Conservation (phyloP, 805 yeast genomes). For the Candida endomychidarum region DNA sequence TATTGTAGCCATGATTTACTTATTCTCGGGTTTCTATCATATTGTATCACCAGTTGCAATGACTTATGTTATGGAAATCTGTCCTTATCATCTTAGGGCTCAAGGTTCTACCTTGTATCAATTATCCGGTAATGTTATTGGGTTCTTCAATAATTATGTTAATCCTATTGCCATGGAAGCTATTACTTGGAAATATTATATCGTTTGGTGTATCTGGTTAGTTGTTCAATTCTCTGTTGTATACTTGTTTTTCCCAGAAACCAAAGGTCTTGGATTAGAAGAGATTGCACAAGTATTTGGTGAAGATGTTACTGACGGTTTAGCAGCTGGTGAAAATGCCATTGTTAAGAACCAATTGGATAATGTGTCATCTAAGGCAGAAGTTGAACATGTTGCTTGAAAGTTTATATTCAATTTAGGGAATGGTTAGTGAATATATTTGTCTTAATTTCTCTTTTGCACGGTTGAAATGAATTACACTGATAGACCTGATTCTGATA, state of each 20-base stretch:
- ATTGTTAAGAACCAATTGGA: conserved; percentile 32
- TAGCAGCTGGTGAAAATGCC: conserved; percentile 11
- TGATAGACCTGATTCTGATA: no score
- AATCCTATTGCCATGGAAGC: conserved; percentile 41
- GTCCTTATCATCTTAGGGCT: conserved; percentile 38
- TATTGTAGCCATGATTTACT: conserved; percentile 25
- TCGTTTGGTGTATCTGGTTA: conserved; percentile 34
- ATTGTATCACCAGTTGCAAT: conserved; percentile 45
- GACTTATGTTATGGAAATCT: conserved; percentile 44
- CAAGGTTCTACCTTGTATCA: conserved; percentile 30
- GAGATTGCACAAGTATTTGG: conserved; percentile 44
- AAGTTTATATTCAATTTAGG: background rate
- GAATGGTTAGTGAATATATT: background rate
- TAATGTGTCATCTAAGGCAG: conserved; percentile 18
- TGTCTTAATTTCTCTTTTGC: no score
- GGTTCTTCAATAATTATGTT: conserved; percentile 28
- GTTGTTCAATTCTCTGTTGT: conserved; percentile 28
- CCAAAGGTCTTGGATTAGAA: conserved; percentile 43
- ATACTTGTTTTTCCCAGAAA: conserved; percentile 40
- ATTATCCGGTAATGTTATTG: conserved; percentile 18
- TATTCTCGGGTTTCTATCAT: conserved; percentile 22
- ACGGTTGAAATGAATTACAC: no score
- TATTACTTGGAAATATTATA: conserved; percentile 44
- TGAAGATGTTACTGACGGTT: conserved; percentile 18
- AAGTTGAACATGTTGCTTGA: background rate